Percentiles rank a stretch among this genome's conserved stretches.
Evolutionary conservation across 495 filamentous ascomycete species (phyloP).

Genomic region (Penicillium taxi): DNA sequence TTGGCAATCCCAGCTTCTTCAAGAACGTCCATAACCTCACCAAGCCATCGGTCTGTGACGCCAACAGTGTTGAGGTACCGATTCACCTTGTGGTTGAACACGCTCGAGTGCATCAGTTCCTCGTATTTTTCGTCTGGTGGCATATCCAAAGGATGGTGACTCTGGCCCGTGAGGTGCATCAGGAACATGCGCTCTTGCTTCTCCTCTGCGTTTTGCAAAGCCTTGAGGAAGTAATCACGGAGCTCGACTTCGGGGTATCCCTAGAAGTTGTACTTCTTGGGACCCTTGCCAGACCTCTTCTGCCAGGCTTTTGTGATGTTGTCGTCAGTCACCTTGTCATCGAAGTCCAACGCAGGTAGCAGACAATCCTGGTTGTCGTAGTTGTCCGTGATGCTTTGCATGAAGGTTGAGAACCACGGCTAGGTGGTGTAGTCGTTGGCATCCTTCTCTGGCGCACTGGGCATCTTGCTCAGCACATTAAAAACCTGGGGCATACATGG

Average conservation of each 20-base stretch:
- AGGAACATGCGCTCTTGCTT: slow-evolving; percentile 34
- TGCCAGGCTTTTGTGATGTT: slow-evolving; percentile 24
- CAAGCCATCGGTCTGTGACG: slow-evolving; percentile 31
- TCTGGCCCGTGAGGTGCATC: slow-evolving; percentile 35
- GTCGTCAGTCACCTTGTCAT: slow-evolving; percentile 20
- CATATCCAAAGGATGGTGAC: slow-evolving; percentile 35
- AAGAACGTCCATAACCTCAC: slow-evolving; percentile 25
- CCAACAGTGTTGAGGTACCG: slow-evolving; percentile 36
- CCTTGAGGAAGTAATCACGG: slow-evolving; percentile 29
- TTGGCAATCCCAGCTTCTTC: slow-evolving; percentile 33
- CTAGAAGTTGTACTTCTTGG: slow-evolving; percentile 34
- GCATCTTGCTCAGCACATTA: slow-evolving; percentile 21
- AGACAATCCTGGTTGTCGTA: slow-evolving; percentile 21
- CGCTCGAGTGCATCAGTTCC: slow-evolving; percentile 18
- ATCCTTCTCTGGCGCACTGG: slow-evolving; percentile 17
- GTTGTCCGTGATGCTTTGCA: slow-evolving; percentile 27
- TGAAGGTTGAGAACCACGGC: slow-evolving; percentile 22
- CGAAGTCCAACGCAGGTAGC: slow-evolving; percentile 23
- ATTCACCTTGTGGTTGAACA: slow-evolving; percentile 19
- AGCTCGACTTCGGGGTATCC: slow-evolving; percentile 34
- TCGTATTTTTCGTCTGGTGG: slow-evolving; percentile 25
- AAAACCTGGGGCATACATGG: slow-evolving; percentile 37
- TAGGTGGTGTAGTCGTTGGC: slow-evolving; percentile 18
- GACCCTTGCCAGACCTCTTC: slow-evolving; percentile 10
- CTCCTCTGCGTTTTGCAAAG: slow-evolving; percentile 26